Base-by-base conservation (phyloP, 768 basidiomycete genomes). In the Suillus hirtellus region DNA sequence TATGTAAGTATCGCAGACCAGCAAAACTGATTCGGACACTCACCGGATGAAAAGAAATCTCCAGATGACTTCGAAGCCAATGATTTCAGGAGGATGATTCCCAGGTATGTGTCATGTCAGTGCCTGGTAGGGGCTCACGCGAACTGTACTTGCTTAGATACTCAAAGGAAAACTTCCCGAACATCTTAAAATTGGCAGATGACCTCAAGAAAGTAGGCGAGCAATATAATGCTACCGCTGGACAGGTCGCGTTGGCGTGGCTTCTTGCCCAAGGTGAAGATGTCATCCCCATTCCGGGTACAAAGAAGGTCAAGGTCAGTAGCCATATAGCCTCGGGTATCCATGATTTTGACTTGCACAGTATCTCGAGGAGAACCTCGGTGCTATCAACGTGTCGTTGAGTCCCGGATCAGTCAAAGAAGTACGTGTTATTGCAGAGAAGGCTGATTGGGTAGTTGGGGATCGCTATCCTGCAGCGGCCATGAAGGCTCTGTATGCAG, bases 311-410 rank as follows among this genome's bases (percentile, higher is more conserved):
- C 65, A 74, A 71, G 72, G 71, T 75, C 35, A 0, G 68, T 64
- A 12, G 21, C 27, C 37, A 17, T 27, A 27, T 10, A 58, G 17
- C 6, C 11, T 42, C 24, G 38, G 54, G 6, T 2, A 19, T 38
- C 60, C 34, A 52, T 11, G 10, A 2, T 3, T 56, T 74, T 24
- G 7, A 47, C 31, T 19, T 15, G n/a, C 42, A 12, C 59, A 80
- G 80, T 78, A 79, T 53, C 75, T 85, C 8, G 69, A 80, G 24
- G 83, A 85, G 64, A 85, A 85, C 55, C 31, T 81, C 24, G 76
- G 59, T 0, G 78, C 80, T 2, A 68, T 71, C 1, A 64, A 70
- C 8, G 61, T 83, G 6, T 68, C 65, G 9, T 76, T 84, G n/a
- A 68, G 66, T 12, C 55, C 71, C 0, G 77, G 81, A 31, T 79